Conservation (phyloP, 768 basidiomycete species). For the Antrodiella citrinella region DNA sequence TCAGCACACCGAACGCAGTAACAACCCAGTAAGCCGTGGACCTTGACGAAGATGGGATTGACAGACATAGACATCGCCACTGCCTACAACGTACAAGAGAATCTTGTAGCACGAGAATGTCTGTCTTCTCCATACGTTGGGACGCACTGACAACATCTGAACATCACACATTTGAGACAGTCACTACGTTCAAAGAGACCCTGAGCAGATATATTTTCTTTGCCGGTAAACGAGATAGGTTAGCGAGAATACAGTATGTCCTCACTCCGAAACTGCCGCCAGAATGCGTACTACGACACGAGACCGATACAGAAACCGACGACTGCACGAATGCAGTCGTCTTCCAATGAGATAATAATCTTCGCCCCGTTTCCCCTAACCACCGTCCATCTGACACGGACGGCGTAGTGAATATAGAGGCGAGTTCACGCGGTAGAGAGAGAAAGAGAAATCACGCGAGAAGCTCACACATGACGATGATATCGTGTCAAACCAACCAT, state of each 20-base stretch:
- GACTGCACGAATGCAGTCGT: not conserved
- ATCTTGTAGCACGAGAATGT: too few species aligned
- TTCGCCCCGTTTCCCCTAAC: slow-evolving; percentile 84
- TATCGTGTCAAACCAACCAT: slow-evolving; percentile 12
- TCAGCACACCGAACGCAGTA: too few species aligned
- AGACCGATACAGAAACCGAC: not conserved
- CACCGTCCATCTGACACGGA: slow-evolving; percentile 45
- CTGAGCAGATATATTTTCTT: too few species aligned
- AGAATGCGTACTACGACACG: not conserved
- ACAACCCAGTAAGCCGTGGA: too few species aligned
- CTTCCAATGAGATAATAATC: slow-evolving; percentile 26
- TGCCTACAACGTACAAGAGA: too few species aligned
- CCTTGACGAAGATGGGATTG: too few species aligned
- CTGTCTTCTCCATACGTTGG: too few species aligned
- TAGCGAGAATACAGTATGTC: not conserved
- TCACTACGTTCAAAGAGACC: too few species aligned
- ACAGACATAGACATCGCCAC: too few species aligned
- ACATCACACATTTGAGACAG: too few species aligned
- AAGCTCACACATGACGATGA: slow-evolving; percentile 11
- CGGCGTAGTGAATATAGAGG: slow-evolving; percentile 74
- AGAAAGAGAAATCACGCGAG: slow-evolving; percentile 3
- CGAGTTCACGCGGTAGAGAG: slow-evolving; percentile 19
- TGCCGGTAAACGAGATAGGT: too few species aligned
- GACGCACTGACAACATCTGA: too few species aligned
- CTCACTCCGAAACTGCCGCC: not conserved